A percentile compares a stretch with the other conserved stretches of the same genome.
Evolutionary conservation across 1,284 basidiomycete genomes (phyloP).

Genomic region (Microbotryum violaceum): DNA sequence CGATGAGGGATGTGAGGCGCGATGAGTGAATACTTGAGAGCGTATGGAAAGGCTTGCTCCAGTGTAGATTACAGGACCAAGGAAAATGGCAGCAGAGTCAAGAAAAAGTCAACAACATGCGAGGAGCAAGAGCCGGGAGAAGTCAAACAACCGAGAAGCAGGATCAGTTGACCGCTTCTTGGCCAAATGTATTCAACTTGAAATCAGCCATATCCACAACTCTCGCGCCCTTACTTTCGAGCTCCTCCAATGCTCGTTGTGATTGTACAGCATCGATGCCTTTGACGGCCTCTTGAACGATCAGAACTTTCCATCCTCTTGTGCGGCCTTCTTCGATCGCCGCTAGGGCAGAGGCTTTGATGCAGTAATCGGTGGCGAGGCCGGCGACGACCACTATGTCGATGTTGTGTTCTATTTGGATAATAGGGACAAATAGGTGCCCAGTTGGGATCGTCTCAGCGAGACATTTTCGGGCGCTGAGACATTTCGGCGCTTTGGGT

Average conservation of each 20-base stretch:
- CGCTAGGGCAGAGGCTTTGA: constrained; percentile 47
- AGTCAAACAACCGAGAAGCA: too few species aligned
- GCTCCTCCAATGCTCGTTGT: neutral
- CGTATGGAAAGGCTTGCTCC: too few species aligned
- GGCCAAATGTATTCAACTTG: neutral
- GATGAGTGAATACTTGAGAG: too few species aligned
- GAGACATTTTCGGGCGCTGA: neutral
- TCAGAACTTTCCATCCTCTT: constrained; percentile 2
- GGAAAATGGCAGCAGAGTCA: too few species aligned
- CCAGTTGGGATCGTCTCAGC: too few species aligned
- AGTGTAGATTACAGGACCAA: too few species aligned
- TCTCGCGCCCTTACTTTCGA: neutral
- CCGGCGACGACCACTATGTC: constrained; percentile 51
- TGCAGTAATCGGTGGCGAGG: constrained; percentile 58
- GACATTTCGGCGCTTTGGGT: neutral
- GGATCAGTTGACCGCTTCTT: too few species aligned
- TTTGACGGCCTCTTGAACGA: constrained; percentile 13
- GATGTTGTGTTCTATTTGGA: constrained; percentile 32
- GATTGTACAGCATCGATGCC: constrained; percentile 5
- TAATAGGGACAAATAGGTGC: too few species aligned
- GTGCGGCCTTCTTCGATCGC: constrained; percentile 27
- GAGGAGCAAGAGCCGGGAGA: too few species aligned
- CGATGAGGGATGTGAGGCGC: too few species aligned
- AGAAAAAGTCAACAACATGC: too few species aligned
- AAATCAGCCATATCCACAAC: constrained; percentile 4